Evolutionary conservation across 2,329 filamentous ascomycete species (phyloP), one percentile per base, ranked within the genome.

Genomic region (Fusarium liriodendri): DNA sequence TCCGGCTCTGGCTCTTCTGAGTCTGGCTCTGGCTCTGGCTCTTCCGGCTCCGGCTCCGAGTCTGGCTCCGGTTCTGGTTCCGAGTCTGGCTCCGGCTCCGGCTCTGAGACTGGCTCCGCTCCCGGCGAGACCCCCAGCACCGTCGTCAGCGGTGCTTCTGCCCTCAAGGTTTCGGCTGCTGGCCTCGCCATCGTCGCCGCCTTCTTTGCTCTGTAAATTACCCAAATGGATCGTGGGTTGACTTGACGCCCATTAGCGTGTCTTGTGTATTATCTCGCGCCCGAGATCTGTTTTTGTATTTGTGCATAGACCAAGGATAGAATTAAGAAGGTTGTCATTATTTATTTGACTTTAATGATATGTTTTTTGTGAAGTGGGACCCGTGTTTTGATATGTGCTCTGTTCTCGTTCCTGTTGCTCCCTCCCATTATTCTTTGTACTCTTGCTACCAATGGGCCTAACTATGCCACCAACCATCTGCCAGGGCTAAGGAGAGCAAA

Each of bases 201-300:
- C 25, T 50, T 70, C 50, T 66, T 78, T 68, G 76, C 66, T 75
- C 61, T 78, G 73, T 78, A 78, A 78, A 72, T 69, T 27, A 67
- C 55, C 64, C 70, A 67, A 76, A 76, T 72, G 60, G 73, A 77
- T 76, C 66, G 33, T 75, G 71, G 69, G 69, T 70, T 77, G 70
- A 70, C 25, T n/a, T 68, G 66, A 74, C 69, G 67, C 72, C 73
- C 74, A 70, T 75, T 75, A 71, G 65, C 74, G 71, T 76, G 74
- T 78, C 73, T 78, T 74, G 67, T 63, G 57, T 71, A 45, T 64
- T 69, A 71, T 76, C 70, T 78, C 72, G 74, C 67, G 52, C 67
- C 65, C 73, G 72, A 69, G 76, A 78, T 78, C 76, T 78, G 66
- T 77, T 78, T 75, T 77, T 76, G 75, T 78, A 78, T 76, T 74